phyloP scores from a whole-genome alignment of 2,329 filamentous ascomycete genomes.

The Neocatenulostroma microsporum region DNA sequence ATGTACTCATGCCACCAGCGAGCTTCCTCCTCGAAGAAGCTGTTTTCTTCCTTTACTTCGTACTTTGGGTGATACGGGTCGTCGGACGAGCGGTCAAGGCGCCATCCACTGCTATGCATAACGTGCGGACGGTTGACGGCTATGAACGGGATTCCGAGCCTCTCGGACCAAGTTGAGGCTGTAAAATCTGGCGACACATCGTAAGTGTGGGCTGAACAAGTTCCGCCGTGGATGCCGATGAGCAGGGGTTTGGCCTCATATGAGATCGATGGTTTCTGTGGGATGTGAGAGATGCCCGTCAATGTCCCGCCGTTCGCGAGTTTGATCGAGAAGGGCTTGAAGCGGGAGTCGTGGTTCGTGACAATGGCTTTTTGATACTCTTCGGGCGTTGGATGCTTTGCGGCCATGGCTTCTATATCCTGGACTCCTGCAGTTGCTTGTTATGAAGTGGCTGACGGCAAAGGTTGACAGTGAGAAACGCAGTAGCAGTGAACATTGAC shows the following conservation, averaged over 20 bases:
- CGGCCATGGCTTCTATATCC: too few relatives aligned
- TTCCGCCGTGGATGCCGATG: conserved; percentile 6
- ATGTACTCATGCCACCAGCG: conserved; percentile 8
- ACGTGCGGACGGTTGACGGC: conserved; percentile 7
- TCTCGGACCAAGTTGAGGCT: conserved; percentile 6
- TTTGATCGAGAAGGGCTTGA: conserved; percentile 6
- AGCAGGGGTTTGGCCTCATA: conserved; percentile 4
- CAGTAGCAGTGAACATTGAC: too few relatives aligned
- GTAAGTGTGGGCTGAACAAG: conserved; percentile 6
- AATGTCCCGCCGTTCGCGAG: conserved; percentile 4
- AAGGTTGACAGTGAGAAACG: too few relatives aligned
- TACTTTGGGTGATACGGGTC: background rate
- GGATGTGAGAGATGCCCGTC: conserved; percentile 6
- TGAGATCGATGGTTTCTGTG: background rate
- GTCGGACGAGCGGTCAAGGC: conserved; percentile 1
- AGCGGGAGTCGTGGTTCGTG: conserved; percentile 2
- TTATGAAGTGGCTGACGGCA: too few relatives aligned
- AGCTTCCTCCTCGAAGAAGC: conserved; percentile 7
- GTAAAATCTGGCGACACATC: conserved; percentile 5
- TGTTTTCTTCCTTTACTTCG: background rate
- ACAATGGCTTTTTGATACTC: conserved; percentile 1
- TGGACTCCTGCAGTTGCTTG: too few relatives aligned
- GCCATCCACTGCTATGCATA: conserved; percentile 6
- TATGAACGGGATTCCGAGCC: conserved; percentile 5
- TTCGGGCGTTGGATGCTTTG: background rate